Percentiles rank a stretch among this genome's conserved stretches.
Conservation (phyloP, 768 basidiomycete species). For the Phlegmacium glaucopus region DNA sequence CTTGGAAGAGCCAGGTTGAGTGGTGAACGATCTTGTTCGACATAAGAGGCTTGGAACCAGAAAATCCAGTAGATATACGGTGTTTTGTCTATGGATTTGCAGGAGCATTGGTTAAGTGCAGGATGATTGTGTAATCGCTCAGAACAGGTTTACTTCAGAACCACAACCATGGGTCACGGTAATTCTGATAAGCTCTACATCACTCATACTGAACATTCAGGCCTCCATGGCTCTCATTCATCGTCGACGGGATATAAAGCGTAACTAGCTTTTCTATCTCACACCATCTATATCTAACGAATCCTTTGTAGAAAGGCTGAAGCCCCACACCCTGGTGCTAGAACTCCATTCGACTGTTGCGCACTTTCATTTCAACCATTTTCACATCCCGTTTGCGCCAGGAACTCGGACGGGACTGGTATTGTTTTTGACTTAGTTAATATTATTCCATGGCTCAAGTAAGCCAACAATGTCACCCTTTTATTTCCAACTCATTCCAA, state of each 20-base stretch:
- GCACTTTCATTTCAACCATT: conserved; percentile 90
- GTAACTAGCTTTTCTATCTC: conserved; percentile 35
- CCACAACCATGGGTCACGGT: conserved; percentile 71
- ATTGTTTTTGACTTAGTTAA: conserved; percentile 86
- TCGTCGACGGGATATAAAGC: conserved; percentile 70
- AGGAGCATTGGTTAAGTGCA: conserved; percentile 9
- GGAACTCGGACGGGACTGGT: conserved; percentile 78
- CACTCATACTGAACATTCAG: conserved; percentile 85
- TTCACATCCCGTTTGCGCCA: conserved; percentile 81
- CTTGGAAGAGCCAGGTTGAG: background rate
- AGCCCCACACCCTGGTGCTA: conserved; percentile 58
- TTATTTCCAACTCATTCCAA: conserved; percentile 1
- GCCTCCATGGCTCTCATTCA: conserved; percentile 77
- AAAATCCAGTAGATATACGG: conserved; percentile 37
- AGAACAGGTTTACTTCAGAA: conserved; percentile 7
- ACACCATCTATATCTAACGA: conserved; percentile 2
- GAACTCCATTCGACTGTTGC: conserved; percentile 88
- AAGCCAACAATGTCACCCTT: conserved; percentile 23
- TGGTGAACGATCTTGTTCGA: conserved; percentile 13
- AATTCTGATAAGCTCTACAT: conserved; percentile 86
- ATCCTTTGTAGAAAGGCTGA: conserved; percentile 54
- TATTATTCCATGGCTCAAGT: conserved; percentile 95
- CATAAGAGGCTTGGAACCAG: conserved; percentile 34
- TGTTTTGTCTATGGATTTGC: conserved; percentile 19
- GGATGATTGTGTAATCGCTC: background rate